phyloP scores from a whole-genome alignment of 306 rosid species.

The Carpinus viminea region DNA sequence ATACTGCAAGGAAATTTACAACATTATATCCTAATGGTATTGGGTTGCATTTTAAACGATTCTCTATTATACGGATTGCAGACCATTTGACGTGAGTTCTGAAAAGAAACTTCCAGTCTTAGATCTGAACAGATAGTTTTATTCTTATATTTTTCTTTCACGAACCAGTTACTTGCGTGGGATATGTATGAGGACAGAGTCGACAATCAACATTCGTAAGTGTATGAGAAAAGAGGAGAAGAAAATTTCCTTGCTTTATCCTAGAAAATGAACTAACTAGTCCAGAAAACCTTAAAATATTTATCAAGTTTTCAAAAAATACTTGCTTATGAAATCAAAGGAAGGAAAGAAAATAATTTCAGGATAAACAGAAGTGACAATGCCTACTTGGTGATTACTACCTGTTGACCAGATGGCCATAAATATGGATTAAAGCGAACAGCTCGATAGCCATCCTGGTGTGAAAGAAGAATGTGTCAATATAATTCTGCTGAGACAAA shows the following conservation, averaged over 20 bases:
- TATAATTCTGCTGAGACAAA: slow-evolving; percentile 10
- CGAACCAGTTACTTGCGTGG: not conserved
- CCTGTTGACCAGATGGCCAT: slow-evolving; percentile 90
- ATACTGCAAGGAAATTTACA: not conserved
- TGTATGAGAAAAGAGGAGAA: not conserved
- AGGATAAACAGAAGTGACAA: not conserved
- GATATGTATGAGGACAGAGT: not conserved
- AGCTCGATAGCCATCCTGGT: slow-evolving; percentile 75
- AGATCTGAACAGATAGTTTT: not conserved
- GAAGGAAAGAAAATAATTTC: not conserved
- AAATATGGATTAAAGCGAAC: slow-evolving; percentile 89
- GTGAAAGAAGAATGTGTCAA: slow-evolving; percentile 29
- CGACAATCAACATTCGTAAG: slow-evolving; percentile 1
- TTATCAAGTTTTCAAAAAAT: not conserved
- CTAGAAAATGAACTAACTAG: not conserved
- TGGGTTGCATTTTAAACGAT: not conserved
- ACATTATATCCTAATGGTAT: not conserved
- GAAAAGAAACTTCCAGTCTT: not conserved
- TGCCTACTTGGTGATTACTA: slow-evolving; percentile 14
- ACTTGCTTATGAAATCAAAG: not conserved
- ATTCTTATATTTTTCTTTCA: not conserved
- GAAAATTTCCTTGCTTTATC: not conserved
- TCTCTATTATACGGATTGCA: not conserved
- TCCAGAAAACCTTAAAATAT: not conserved
- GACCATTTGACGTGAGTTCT: not conserved